Evolutionary conservation across 768 basidiomycete species (phyloP).

Genomic region (Nevesoporus exiguus): DNA sequence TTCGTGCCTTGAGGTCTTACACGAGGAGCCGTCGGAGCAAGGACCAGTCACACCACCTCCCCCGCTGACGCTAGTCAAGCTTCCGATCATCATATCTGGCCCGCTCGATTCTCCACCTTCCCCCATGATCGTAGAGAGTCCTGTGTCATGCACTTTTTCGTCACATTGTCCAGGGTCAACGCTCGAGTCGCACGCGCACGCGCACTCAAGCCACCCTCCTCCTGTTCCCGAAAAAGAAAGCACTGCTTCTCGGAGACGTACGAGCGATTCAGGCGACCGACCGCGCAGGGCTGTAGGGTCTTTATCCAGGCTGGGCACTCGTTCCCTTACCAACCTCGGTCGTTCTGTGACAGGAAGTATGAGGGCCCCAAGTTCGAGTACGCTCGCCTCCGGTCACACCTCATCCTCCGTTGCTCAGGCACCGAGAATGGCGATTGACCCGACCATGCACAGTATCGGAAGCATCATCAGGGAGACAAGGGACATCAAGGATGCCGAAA

Average conservation of each 20-base stretch:
- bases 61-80: background rate
- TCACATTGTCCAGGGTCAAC: slow-evolving; percentile 16
- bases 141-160: slow-evolving; percentile 24
- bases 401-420: slow-evolving; percentile 35
- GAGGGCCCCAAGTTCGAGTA: slow-evolving; percentile 15
- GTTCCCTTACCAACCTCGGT: slow-evolving; percentile 43
- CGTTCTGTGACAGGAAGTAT: slow-evolving; percentile 41
- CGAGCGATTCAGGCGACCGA: slow-evolving; percentile 18
- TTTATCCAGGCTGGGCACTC: slow-evolving; percentile 31
- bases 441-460: slow-evolving; percentile 57
- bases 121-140: slow-evolving; percentile 19
- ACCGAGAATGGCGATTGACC: slow-evolving; percentile 45
- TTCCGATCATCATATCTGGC: slow-evolving; percentile 22
- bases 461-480: slow-evolving; percentile 52
- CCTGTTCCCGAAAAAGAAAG: slow-evolving; percentile 15
- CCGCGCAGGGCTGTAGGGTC: slow-evolving; percentile 4
- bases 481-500: slow-evolving; percentile 65
- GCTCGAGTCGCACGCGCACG: slow-evolving; percentile 13
- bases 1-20: slow-evolving; percentile 28
- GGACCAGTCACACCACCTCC: slow-evolving; percentile 14
- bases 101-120: slow-evolving; percentile 5
- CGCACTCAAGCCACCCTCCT: slow-evolving; percentile 8
- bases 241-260: slow-evolving; percentile 15
- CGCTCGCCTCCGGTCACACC: slow-evolving; percentile 27
- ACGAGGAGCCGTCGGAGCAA: slow-evolving; percentile 27